Conservation (phyloP, 257 asterid genomes). For the Datura wrightii region DNA sequence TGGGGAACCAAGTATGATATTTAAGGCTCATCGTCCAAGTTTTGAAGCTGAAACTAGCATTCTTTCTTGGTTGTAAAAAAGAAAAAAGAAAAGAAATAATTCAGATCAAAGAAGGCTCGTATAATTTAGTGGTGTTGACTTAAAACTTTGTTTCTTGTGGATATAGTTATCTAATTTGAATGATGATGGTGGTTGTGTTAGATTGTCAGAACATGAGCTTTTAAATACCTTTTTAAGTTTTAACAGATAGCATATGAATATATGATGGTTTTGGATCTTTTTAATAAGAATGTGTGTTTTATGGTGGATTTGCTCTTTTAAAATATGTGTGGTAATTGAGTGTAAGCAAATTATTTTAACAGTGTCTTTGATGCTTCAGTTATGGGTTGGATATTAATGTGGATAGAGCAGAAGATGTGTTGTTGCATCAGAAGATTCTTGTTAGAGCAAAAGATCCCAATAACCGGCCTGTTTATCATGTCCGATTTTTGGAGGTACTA, state of each 20-base stretch:
- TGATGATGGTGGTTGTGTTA: neutral
- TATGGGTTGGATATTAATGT: conserved; percentile 78
- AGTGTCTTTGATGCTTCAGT: conserved; percentile 46
- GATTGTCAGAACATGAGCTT: neutral
- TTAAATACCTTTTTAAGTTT: neutral
- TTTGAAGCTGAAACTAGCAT: neutral
- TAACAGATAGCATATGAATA: neutral
- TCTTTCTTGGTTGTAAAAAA: neutral
- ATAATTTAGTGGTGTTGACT: neutral
- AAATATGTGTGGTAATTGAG: neutral
- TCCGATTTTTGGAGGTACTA: conserved; percentile 78
- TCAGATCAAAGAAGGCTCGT: neutral
- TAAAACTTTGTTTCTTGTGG: neutral
- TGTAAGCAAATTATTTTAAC: neutral
- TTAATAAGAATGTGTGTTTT: neutral
- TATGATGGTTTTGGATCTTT: neutral
- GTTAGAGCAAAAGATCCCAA: conserved; percentile 76
- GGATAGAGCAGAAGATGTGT: conserved; percentile 88
- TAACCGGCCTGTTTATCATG: conserved; percentile 75
- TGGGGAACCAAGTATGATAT: neutral
- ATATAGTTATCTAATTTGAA: neutral
- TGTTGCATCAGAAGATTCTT: conserved; percentile 84
- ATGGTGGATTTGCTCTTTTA: neutral
- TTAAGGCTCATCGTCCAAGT: neutral
- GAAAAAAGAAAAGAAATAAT: neutral